Evolutionary conservation across 1,284 basidiomycete genomes (phyloP), one percentile per base, ranked within the genome.

Genomic region (Hemileccinum hortonii): DNA sequence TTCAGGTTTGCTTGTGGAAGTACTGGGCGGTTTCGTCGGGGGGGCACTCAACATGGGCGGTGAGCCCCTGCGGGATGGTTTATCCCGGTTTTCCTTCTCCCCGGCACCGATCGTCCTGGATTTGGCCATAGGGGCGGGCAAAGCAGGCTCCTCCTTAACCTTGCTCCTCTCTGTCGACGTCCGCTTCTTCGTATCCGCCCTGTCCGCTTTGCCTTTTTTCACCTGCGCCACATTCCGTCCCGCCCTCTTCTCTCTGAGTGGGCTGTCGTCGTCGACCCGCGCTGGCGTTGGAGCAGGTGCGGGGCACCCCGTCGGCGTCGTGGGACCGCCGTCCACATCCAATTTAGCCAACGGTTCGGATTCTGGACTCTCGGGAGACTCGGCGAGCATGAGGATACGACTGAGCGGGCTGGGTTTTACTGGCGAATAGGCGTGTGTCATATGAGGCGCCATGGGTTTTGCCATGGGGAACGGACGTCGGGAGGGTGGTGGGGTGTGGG

Each of bases 341-440:
- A 38, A 18, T 10, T 47, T 46, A 7, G 37, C 36, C 2, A 54
- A 16, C 33, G 47, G 49, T 10, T 48, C 58, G 0, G 41, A 47
- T 16, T 67, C 67, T 18, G 74, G 74, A 51, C 72, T 78, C 38
- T 77, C 73, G 9, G 85, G 86, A 0, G 85, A 86, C 57, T 83
- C 74, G 3, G 75, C 76, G 38, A 90, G 73, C 81, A 84, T 79
- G 33, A 90, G 74, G 49, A 90, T 88, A 11, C 86, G 78, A 54
- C 84, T 88, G 33, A 90, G 74, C 1, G 87, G 87, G 58, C 86
- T 88, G 0, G 88, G 87, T 67, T 82, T 83, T 4, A 75, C 83
- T 29, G 88, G 87, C 0, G 88, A 90, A 59, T 90, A 90, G 0
- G 87, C 86, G 57, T 90, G 87, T 3, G 81, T 74, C 84, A 89